phyloP scores from a whole-genome alignment of 495 filamentous ascomycete genomes.

The Aspergillus incahuasiensis region DNA sequence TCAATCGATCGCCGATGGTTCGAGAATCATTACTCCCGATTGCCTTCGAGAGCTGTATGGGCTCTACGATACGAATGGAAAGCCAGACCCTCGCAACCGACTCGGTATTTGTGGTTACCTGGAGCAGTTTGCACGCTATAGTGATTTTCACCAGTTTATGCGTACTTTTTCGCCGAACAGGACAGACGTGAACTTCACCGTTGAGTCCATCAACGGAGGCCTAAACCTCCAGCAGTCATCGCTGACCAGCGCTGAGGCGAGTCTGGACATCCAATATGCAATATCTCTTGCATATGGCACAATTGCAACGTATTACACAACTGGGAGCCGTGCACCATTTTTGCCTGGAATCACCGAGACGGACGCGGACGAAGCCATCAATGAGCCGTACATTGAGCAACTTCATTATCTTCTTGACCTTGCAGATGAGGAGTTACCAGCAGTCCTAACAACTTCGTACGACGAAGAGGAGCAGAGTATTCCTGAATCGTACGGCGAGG shows the following conservation, averaged over 20 bases:
- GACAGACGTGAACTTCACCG: constrained; percentile 55
- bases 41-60: constrained; percentile 60
- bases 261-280: constrained; percentile 68
- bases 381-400: constrained; percentile 83
- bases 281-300: constrained; percentile 56
- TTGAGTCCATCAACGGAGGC: constrained; percentile 57
- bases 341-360: constrained; percentile 49
- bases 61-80: constrained; percentile 41
- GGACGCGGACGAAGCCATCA: constrained; percentile 43
- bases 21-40: constrained; percentile 47
- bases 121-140: constrained; percentile 58
- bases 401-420: constrained; percentile 62
- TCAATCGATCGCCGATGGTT: constrained; percentile 38
- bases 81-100: constrained; percentile 36
- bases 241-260: constrained; percentile 52
- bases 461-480: constrained; percentile 40
- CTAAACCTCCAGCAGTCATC: constrained; percentile 44
- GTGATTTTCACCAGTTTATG: constrained; percentile 54
- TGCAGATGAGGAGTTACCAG: constrained; percentile 60
- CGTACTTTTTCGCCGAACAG: constrained; percentile 46
- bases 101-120: constrained; percentile 68
- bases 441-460: constrained; percentile 72
- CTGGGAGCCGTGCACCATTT: constrained; percentile 57
- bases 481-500: constrained; percentile 57
- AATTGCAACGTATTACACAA: constrained; percentile 59